These are phyloP conservation scores for Fusarium azukiicola DNA, from an alignment of 2,329 filamentous ascomycete genomes.

Conservation along the genomic window DNA sequence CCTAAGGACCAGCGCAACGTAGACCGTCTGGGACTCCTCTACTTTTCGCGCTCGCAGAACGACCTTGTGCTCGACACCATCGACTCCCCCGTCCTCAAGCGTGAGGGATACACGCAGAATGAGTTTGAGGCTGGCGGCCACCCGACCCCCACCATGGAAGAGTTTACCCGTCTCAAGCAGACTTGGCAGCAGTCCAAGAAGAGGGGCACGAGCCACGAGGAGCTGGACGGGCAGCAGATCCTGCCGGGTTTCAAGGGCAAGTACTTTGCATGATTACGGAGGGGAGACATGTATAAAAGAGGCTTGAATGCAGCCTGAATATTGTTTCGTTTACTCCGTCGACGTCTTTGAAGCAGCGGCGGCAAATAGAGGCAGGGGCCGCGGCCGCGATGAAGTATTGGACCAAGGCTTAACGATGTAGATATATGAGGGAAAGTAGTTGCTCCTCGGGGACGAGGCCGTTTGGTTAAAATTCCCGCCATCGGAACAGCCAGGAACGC, in stretches of 20 bases:
- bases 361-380: too few species aligned
- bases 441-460: slow-evolving; percentile 61
- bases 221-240: slow-evolving; percentile 58
- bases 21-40: slow-evolving; percentile 72
- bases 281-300: not conserved
- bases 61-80: slow-evolving; percentile 62
- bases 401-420: slow-evolving; percentile 65
- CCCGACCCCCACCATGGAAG: slow-evolving; percentile 60
- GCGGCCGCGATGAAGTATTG: too few species aligned
- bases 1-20: slow-evolving; percentile 67
- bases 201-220: slow-evolving; percentile 52
- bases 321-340: too few species aligned
- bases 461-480: slow-evolving; percentile 60
- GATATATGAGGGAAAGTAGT: slow-evolving; percentile 63
- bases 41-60: slow-evolving; percentile 71
- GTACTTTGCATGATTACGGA: slow-evolving; percentile 34
- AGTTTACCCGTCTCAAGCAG: slow-evolving; percentile 63
- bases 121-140: slow-evolving; percentile 62
- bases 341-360: too few species aligned
- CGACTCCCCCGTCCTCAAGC: slow-evolving; percentile 62
- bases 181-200: slow-evolving; percentile 60
- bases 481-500: slow-evolving; percentile 55
- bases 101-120: slow-evolving; percentile 59
- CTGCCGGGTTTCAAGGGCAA: slow-evolving; percentile 60
- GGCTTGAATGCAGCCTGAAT: too few species aligned